Conservation (phyloP, 257 asterid species). For the Nicotiana sylvestris region DNA sequence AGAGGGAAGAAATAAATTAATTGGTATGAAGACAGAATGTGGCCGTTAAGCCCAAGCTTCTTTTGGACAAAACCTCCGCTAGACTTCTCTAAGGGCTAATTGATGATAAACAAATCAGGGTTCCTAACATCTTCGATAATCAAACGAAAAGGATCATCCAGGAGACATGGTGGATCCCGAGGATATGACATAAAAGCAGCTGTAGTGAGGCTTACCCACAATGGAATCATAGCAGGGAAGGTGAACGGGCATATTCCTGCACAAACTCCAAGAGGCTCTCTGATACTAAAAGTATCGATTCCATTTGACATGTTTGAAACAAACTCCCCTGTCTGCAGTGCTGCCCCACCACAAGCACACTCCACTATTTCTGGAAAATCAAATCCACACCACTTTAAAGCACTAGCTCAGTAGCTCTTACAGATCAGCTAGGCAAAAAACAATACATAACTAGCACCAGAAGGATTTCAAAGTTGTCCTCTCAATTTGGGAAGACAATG, state of each 20-base stretch:
- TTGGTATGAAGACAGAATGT: not conserved
- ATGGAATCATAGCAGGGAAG: conserved; percentile 97
- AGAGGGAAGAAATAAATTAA: not conserved
- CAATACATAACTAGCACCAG: not conserved
- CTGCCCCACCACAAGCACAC: conserved; percentile 94
- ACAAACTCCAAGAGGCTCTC: conserved; percentile 97
- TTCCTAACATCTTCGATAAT: not conserved
- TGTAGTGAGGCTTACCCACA: conserved; percentile 61
- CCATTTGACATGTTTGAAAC: conserved; percentile 77
- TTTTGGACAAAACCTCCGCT: not conserved
- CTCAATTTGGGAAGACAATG: not conserved
- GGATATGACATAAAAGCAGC: not conserved
- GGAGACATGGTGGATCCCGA: not conserved
- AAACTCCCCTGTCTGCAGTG: conserved; percentile 93
- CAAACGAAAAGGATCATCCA: not conserved
- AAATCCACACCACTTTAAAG: not conserved
- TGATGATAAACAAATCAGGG: not conserved
- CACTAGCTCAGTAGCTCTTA: not conserved
- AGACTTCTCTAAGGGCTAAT: not conserved
- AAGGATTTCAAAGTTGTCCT: not conserved
- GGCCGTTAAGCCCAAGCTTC: not conserved
- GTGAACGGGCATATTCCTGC: conserved; percentile 96
- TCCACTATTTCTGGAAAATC: conserved; percentile 86
- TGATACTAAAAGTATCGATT: conserved; percentile 77
- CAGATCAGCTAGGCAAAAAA: not conserved